These are phyloP conservation scores for Stentor coeruleus DNA, from an alignment of 73 alveolate species.

Conservation along the genomic window DNA sequence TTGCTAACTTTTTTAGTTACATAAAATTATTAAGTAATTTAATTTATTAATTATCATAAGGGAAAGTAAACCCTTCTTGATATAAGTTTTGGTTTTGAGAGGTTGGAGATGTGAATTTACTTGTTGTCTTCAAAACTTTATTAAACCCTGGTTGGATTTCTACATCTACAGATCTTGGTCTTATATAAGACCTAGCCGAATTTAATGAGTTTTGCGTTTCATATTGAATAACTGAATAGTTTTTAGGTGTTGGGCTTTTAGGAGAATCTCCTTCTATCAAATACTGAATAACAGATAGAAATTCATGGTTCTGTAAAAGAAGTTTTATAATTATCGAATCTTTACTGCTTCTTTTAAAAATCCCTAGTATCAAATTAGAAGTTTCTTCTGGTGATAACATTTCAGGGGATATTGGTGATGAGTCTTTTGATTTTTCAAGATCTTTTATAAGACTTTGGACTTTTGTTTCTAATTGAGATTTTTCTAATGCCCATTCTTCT, in stretches of 20 bases:
- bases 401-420: slow-evolving; percentile 14
- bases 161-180: neutral
- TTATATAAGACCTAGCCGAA: neutral
- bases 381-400: slow-evolving; percentile 22
- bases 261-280: neutral
- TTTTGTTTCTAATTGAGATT: neutral
- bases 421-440: neutral
- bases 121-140: too few species aligned
- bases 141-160: neutral
- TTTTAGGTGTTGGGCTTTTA: neutral
- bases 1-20: too few species aligned
- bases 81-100: neutral
- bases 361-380: neutral
- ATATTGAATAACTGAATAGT: neutral
- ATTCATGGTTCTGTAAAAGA: slow-evolving; percentile 5
- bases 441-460: neutral
- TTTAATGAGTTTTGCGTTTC: neutral
- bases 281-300: neutral
- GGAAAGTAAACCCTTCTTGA: too few species aligned
- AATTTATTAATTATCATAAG: too few species aligned
- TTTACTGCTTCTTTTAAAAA: slow-evolving; percentile 12
- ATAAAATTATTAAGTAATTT: too few species aligned
- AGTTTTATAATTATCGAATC: slow-evolving; percentile 8
- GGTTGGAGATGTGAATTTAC: neutral
- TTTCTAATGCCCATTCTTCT: neutral